Conservation (phyloP, 208 protist species). For the Tritrichomonas musculus region DNA sequence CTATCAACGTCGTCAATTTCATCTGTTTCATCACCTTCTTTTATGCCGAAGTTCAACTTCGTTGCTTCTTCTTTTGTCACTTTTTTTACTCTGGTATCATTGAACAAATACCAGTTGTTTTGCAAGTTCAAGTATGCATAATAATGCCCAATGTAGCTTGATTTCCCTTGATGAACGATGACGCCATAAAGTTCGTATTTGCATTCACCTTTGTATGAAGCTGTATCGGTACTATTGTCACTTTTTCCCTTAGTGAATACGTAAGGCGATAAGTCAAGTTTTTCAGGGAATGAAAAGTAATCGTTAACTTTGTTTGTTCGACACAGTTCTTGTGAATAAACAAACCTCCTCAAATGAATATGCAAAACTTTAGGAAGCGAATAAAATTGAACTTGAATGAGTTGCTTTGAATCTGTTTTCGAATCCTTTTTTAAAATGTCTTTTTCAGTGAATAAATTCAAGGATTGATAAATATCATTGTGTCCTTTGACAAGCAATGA, state of each 20-base stretch:
- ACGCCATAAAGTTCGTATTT: neutral
- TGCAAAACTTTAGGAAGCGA: neutral
- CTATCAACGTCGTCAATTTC: no score
- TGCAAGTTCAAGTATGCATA: neutral
- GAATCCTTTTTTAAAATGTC: neutral
- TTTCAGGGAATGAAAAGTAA: neutral
- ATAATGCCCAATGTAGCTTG: neutral
- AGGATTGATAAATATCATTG: neutral
- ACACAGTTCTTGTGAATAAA: neutral
- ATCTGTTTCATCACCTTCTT: no score
- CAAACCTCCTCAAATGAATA: neutral
- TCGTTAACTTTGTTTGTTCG: neutral
- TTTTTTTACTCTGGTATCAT: neutral
- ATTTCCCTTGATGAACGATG: neutral
- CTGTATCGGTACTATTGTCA: neutral
- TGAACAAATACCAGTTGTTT: neutral
- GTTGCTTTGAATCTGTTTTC: neutral
- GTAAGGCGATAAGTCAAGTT: neutral
- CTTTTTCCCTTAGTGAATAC: neutral
- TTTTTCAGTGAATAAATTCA: neutral
- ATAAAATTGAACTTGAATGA: neutral
- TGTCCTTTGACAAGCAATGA: neutral
- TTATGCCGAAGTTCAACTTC: neutral
- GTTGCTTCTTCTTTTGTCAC: neutral
- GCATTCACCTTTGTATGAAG: no score